A percentile compares a stretch with the other conserved stretches of the same genome.
Conservation (phyloP, 169 alveolate species). For the Cryptosporidium andersoni region DNA sequence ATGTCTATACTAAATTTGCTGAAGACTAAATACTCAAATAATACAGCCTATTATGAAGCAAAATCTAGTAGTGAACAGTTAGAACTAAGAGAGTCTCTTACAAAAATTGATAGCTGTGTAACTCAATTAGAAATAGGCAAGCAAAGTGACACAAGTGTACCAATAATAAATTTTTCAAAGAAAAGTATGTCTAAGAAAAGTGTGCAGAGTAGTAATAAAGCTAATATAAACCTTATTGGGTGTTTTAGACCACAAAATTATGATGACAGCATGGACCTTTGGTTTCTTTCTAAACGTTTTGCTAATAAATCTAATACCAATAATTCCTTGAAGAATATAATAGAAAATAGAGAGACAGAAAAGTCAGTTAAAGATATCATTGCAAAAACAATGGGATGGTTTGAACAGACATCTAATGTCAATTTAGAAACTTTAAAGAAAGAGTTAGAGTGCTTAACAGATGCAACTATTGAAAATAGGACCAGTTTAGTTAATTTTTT, state of each 20-base stretch:
- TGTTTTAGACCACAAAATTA: background rate
- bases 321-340: background rate
- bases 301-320: background rate
- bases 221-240: background rate
- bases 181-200: background rate
- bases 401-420: background rate
- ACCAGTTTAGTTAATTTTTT: too few relatives aligned
- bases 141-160: background rate
- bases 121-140: too few relatives aligned
- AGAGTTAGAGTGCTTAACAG: too few relatives aligned
- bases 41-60: too few relatives aligned
- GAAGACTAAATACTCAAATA: too few relatives aligned
- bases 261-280: conserved; percentile 22
- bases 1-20: too few relatives aligned
- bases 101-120: too few relatives aligned
- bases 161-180: conserved; percentile 1
- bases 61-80: too few relatives aligned
- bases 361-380: conserved; percentile 24
- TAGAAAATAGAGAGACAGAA: background rate
- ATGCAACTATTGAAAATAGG: too few relatives aligned
- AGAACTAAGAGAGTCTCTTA: too few relatives aligned
- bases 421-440: too few relatives aligned
- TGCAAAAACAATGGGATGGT: conserved; percentile 39
- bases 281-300: conserved; percentile 35
- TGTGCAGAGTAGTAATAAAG: background rate